These are phyloP conservation scores for Syzygium oleosum DNA, from an alignment of 345 rosid species.

Conservation along the genomic window DNA sequence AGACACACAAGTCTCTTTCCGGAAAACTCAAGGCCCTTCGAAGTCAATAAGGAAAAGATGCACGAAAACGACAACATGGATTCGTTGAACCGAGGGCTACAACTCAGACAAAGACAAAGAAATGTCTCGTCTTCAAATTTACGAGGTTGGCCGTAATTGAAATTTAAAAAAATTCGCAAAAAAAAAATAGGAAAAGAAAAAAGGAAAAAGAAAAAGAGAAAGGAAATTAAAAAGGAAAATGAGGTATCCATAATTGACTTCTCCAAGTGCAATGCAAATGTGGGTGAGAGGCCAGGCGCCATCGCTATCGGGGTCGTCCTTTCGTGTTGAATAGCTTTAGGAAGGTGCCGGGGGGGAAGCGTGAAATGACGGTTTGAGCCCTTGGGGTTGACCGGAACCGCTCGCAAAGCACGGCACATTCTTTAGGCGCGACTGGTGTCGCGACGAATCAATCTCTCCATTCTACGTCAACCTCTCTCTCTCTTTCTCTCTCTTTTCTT, in stretches of 20 bases:
- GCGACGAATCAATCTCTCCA: background rate
- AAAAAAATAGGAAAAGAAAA: background rate
- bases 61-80: background rate
- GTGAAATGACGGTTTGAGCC: background rate
- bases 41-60: background rate
- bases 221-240: background rate
- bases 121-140: too few relatives aligned
- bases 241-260: background rate
- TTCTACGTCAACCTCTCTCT: background rate
- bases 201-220: background rate
- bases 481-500: too few relatives aligned
- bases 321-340: background rate
- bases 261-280: background rate
- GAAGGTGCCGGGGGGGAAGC: too few relatives aligned
- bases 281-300: background rate
- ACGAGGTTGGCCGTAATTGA: background rate
- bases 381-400: background rate
- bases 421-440: background rate
- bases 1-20: background rate
- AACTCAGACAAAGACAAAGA: background rate
- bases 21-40: background rate
- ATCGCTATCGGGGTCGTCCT: background rate
- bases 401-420: background rate
- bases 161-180: background rate
- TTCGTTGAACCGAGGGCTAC: background rate